Evolutionary conservation across 1,284 basidiomycete species (phyloP).

Genomic region (Ustilago cynodontis): DNA sequence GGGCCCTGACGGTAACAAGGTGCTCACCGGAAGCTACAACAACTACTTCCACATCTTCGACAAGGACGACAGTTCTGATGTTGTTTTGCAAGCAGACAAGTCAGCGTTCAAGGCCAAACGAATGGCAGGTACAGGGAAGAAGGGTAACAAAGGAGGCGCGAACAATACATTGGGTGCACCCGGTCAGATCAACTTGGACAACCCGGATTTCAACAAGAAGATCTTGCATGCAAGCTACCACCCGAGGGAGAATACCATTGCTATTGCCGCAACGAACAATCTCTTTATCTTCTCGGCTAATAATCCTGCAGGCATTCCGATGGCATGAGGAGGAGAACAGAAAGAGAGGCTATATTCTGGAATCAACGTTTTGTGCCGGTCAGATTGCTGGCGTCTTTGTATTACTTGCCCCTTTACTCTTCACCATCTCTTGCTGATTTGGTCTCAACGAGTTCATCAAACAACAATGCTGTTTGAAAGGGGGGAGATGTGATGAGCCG

Average conservation of each 20-base stretch:
- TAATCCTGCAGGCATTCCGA: constrained; percentile 56
- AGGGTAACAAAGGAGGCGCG: constrained; percentile 76
- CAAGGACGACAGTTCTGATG: constrained; percentile 86
- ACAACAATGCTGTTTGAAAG: neutral
- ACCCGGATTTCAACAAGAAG: constrained; percentile 91
- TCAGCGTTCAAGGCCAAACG: constrained; percentile 99
- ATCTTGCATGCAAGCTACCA: constrained; percentile 90
- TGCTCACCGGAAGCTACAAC: constrained; percentile 92
- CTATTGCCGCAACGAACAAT: constrained; percentile 72
- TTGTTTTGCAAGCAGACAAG: constrained; percentile 98
- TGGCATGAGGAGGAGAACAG: constrained; percentile 27
- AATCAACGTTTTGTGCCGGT: neutral
- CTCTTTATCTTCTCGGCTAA: constrained; percentile 74
- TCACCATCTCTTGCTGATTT: neutral
- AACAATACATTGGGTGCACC: constrained; percentile 76
- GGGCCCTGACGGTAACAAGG: constrained; percentile 66
- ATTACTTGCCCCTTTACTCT: constrained; percentile 1
- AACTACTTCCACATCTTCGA: constrained; percentile 99
- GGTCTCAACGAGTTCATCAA: neutral
- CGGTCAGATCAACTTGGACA: constrained; percentile 69
- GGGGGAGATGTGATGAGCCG: neutral
- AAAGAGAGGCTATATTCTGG: neutral
- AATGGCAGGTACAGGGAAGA: constrained; percentile 77
- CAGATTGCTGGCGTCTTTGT: neutral
- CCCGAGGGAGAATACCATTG: constrained; percentile 93